Base-by-base conservation (phyloP, 2,329 filamentous ascomycete genomes). In the Erysiphe pisi region DNA sequence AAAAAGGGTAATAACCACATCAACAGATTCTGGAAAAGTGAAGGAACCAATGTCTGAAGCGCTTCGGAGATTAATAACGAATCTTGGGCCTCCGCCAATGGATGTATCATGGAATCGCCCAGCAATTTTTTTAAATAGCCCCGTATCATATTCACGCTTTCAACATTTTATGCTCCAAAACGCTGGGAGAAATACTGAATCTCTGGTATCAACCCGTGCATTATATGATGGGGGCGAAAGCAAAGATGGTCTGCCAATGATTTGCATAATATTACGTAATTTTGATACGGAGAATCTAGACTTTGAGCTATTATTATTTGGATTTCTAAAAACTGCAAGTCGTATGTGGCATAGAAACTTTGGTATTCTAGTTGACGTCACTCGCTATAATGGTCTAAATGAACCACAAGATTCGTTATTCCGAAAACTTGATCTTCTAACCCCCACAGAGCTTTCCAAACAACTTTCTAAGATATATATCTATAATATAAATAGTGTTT, bases 401-500 rank as follows among this genome's bases (percentile, higher is more conserved):
- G 89, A 91, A 79, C 86, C 89, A 18, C 87, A 87, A 78, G 89
- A 91, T 80, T 87, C 89, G 25, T 82, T 91, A 1, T 89, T 91
- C 80, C 87, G 87, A 76, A 89, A 87, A 79, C 83, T 90, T 12
- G 89, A 91, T 80, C 83, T 87, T 16, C 84, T 91, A 3, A 89
- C 87, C 4, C 89, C 89, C 0, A 84, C 85, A 0, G 89, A 91
- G 79, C 82, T 91, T 68, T 85, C 86, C 1, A 85, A 84, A 76
- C 87, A 89, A 78, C 83, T 91, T 4, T 84, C 86, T 0, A 85
- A 89, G 56, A 85, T 90, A 61, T 91, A 91, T 79, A 85, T 91
- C 22, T 91, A 91, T 82, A 91, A 91, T 80, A 91, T 91, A 89
- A 91, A 91, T 80, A 90, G 87, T 80, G 86, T 88, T 16, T 91